Base-by-base conservation (phyloP, 1,284 basidiomycete species). In the Puccinia coronata region DNA sequence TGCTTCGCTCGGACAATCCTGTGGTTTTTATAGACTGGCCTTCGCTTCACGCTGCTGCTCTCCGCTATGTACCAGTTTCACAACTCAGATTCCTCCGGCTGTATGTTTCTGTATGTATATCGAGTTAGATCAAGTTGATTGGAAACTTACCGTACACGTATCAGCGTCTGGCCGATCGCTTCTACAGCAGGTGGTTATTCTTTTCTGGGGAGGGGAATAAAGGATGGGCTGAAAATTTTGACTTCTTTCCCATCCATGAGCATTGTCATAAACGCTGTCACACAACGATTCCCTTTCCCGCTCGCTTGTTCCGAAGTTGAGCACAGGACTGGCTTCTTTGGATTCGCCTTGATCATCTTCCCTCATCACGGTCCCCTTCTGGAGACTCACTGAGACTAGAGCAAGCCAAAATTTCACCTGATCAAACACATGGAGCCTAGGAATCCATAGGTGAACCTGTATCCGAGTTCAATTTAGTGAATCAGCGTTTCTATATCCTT, bases 161-260 rank as follows among this genome's bases (percentile, higher is more conserved):
- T 70, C 67, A 70, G 67, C 67, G 69, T 41, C 41, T 71, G 69
- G 69, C 69, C 69, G 69, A 71, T 71, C 69, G 69, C 69, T 71
- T 51, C 69, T 71, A 51, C 25, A 47, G 36, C 2, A 41, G 16
- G 28, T 31, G 28, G 3, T 39, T 43, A 25, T 67, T 20, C 41
- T 67, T 28, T 71, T 34, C 47, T 51, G 2, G 43, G 28, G 69
- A 51, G 28, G 69, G 20, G 43, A 51, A n/a, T 25, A 25, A 47
- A 0, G 25, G 28, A 25, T 34, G 28, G 11, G 28, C n/a, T n/a
- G n/a, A 47, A 9, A 67, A 43, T 41, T 43, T 43, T n/a, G 18
- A 41, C n/a, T 67, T 43, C 63, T 41, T 43, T 67, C 39, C 20
- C 63, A 41, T 67, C 41, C 16, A 47, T 51, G 8, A 71, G 18